Base-by-base conservation (phyloP, 2,329 filamentous ascomycete species). In the Pestalotiopsis sp. region DNA sequence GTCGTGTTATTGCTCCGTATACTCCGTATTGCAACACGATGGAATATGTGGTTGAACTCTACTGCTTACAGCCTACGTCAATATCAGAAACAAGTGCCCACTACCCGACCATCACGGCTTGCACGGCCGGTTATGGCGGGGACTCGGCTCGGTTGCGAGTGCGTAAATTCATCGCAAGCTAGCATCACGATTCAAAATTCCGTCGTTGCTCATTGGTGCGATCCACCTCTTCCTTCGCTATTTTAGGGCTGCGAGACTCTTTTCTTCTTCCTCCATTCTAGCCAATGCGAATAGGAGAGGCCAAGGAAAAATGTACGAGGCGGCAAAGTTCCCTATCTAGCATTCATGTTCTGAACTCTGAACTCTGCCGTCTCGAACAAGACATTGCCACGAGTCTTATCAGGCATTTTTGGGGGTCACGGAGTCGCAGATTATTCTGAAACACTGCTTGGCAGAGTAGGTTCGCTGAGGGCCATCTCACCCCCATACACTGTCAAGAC, bases 141-240 rank as follows among this genome's bases (percentile, higher is more conserved):
- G 17, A n/a, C 14, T 9, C 7, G 14, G 45, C 45, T 52, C 45
- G 14, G 45, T 52, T 52, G 45, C 6, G 41, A 45, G n/a, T 20
- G 45, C 45, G 20, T 17, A n/a, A n/a, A 9, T 52, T n/a, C 45
- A 23, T 52, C 20, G 5, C n/a, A 52, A 36, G 23, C 39, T 31
- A 64, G 39, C 17, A 64, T 36, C 61, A 39, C 36, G 36, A 64
- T 64, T 64, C 39, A 25, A 11, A 14, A 38, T 38, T 41, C 27
- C 31, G 25, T 7, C 31, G 23, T n/a, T 25, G n/a, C 61, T 39
- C 14, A 64, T 64, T 64, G 61, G 61, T 52, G 61, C n/a, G 61
- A 52, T 64, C 59, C 31, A 20, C 57, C 4, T 27, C 23, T 17
- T 27, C 27, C 57, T 59, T 23, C 7, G 17, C 45, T 52, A 52